Evolutionary conservation across 2,329 filamentous ascomycete genomes (phyloP).

Genomic region (Beauveria pseudobassiana): DNA sequence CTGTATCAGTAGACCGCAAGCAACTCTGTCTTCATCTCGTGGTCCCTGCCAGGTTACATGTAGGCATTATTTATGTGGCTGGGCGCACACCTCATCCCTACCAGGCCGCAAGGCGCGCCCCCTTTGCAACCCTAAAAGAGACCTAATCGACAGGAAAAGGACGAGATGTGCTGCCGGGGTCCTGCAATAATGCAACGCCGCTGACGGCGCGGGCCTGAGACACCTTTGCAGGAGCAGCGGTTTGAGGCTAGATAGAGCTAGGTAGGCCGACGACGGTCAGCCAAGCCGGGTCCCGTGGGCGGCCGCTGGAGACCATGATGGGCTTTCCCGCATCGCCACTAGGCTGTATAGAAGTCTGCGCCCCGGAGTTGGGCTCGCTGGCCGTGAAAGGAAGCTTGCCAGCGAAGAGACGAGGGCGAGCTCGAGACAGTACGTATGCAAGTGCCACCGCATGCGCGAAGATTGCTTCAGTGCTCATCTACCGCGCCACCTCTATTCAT

Average conservation of each 20-base stretch:
- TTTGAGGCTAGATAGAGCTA: not conserved
- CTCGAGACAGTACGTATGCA: not conserved
- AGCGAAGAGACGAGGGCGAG: not conserved
- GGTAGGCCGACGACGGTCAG: conserved; percentile 16
- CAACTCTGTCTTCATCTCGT: not conserved
- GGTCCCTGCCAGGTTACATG: not conserved
- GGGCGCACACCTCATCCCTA: not conserved
- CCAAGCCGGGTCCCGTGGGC: not conserved
- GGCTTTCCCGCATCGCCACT: conserved; percentile 3
- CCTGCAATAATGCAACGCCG: not conserved
- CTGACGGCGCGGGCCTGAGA: not conserved
- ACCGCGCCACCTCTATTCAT: not conserved
- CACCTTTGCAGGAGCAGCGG: not conserved
- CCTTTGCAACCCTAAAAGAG: not conserved
- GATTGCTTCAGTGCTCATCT: not conserved
- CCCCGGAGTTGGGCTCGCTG: not conserved
- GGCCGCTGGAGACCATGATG: not conserved
- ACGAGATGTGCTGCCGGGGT: not conserved
- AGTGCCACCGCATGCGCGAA: not conserved
- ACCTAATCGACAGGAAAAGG: not conserved
- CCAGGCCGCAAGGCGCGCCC: not conserved
- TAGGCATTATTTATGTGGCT: not conserved
- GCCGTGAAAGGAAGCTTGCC: not conserved
- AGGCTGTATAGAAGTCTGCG: not conserved
- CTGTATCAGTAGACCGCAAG: not conserved